phyloP scores from a whole-genome alignment of 208 protist genomes.

The Spongospora subterranea region DNA sequence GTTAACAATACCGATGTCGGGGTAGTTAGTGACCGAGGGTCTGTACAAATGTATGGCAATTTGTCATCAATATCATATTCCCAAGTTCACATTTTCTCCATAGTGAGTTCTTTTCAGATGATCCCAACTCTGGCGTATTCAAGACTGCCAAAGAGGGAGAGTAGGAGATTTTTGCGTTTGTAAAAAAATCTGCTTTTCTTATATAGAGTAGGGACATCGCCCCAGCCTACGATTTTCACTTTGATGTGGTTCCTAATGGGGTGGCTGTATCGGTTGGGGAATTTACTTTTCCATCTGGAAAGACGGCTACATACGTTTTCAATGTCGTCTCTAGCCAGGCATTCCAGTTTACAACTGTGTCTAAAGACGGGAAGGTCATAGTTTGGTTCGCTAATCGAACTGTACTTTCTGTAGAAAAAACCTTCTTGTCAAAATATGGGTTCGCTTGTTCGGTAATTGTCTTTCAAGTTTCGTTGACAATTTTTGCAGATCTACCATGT shows the following conservation, averaged over 20 bases:
- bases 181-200: background rate
- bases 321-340: background rate
- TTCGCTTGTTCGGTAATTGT: background rate
- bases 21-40: background rate
- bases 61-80: background rate
- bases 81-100: background rate
- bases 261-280: constrained; percentile 5
- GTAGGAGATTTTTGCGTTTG: background rate
- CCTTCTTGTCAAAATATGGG: constrained; percentile 33
- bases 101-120: constrained; percentile 16
- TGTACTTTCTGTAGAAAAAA: background rate
- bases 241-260: constrained; percentile 4
- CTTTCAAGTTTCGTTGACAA: background rate
- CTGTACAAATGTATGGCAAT: background rate
- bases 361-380: background rate
- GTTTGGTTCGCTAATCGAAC: background rate
- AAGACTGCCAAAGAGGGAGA: background rate
- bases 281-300: background rate
- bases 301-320: background rate
- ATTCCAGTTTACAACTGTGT: background rate
- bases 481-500: constrained; percentile 5
- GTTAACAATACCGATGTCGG: background rate
- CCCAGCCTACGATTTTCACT: constrained; percentile 39
- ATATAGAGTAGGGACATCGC: background rate
- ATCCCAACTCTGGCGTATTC: constrained; percentile 24